Evolutionary conservation across 192 early-diverging fungal genomes (phyloP).

Genomic region (Thamnidium elegans): DNA sequence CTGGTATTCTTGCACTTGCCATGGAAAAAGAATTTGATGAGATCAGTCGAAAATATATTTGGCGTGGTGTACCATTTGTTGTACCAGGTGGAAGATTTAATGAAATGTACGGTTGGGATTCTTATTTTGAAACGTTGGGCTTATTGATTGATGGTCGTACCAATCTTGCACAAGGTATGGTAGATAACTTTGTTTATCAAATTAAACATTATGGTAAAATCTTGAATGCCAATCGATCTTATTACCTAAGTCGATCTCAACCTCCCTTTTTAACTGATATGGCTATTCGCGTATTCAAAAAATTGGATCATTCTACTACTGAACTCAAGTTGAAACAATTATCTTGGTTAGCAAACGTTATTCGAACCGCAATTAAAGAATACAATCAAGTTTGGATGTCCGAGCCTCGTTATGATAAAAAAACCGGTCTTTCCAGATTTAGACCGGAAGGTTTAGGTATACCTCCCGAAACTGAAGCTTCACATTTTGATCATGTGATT

Average conservation of each 20-base stretch:
- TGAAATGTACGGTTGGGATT: conserved; percentile 99
- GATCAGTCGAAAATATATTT: neutral
- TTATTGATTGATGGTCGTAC: conserved; percentile 81
- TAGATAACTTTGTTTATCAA: conserved; percentile 96
- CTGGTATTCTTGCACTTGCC: conserved; percentile 87
- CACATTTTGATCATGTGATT: conserved; percentile 86
- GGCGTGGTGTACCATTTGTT: conserved; percentile 87
- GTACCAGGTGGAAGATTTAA: conserved; percentile 99
- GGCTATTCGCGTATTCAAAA: conserved; percentile 77
- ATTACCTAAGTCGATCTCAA: conserved; percentile 95
- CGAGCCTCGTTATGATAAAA: conserved; percentile 70
- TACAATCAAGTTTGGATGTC: conserved; percentile 91
- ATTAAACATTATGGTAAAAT: conserved; percentile 99
- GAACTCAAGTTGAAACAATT: conserved; percentile 45
- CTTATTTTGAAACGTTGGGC: conserved; percentile 91
- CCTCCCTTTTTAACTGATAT: conserved; percentile 98
- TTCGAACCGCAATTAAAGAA: conserved; percentile 86
- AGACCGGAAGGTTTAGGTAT: conserved; percentile 89
- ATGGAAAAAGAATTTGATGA: conserved; percentile 39
- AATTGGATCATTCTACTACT: conserved; percentile 46
- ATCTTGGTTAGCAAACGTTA: conserved; percentile 65
- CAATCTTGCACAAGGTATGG: conserved; percentile 89
- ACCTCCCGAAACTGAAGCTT: conserved; percentile 96
- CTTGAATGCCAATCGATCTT: conserved; percentile 96
- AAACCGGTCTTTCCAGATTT: conserved; percentile 79